A percentile compares a stretch with the other conserved stretches of the same genome.
Evolutionary conservation across 2,329 filamentous ascomycete genomes (phyloP).

Genomic region (Lecanicillium sp.): DNA sequence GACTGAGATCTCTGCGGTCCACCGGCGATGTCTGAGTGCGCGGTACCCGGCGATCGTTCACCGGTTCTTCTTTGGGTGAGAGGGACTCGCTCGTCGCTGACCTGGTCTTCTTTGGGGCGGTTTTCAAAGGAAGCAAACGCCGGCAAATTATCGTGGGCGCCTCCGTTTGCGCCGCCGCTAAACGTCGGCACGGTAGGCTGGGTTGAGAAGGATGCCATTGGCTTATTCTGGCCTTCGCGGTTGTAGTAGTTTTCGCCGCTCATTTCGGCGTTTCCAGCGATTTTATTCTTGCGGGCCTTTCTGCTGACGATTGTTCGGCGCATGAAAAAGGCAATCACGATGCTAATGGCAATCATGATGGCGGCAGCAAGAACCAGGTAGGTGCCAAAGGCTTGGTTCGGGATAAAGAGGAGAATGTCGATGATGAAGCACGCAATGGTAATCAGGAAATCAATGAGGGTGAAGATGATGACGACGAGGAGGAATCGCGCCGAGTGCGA

Average conservation of each 20-base stretch:
- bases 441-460: conserved; percentile 75
- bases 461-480: conserved; percentile 75
- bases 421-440: conserved; percentile 83
- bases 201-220: conserved; percentile 30
- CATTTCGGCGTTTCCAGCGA: conserved; percentile 94
- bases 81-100: conserved; percentile 63
- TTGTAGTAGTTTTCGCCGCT: conserved; percentile 89
- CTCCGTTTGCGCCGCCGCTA: conserved; percentile 46
- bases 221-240: conserved; percentile 50
- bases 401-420: conserved; percentile 89
- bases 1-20: conserved; percentile 31
- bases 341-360: conserved; percentile 72
- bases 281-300: conserved; percentile 86
- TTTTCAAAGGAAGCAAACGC: conserved; percentile 60
- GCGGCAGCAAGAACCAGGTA: conserved; percentile 89
- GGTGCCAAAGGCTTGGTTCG: conserved; percentile 87
- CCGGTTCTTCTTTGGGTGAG: conserved; percentile 58
- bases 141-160: conserved; percentile 38
- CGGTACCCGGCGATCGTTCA: conserved; percentile 43
- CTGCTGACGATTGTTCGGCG: conserved; percentile 82
- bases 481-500: conserved; percentile 87
- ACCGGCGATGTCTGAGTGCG: conserved; percentile 28
- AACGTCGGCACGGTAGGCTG: conserved; percentile 53
- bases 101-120: conserved; percentile 51
- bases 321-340: conserved; percentile 89